Conservation (phyloP, 768 basidiomycete genomes). For the Tricholoma saponaceum region DNA sequence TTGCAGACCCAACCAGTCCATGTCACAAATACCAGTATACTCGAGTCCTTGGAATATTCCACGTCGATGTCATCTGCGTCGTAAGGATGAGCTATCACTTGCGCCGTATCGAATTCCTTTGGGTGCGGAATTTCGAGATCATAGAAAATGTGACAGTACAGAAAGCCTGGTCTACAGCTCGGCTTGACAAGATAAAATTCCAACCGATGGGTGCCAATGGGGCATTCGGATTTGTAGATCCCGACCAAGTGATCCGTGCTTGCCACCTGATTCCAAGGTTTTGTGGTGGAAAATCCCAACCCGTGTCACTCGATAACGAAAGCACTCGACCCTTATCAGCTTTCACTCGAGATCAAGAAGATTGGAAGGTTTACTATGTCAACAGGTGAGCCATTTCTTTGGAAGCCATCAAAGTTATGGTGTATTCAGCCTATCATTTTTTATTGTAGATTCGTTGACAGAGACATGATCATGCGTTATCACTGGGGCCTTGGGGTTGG, state of each 20-base stretch:
- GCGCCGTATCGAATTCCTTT: conserved; percentile 20
- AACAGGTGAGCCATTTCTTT: no score
- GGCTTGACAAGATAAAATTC: conserved; percentile 19
- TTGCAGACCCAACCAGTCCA: conserved; percentile 1
- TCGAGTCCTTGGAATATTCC: conserved; percentile 19
- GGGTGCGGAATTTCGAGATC: conserved; percentile 19
- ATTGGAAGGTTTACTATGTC: no score
- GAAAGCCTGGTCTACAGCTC: conserved; percentile 3
- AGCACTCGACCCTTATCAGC: no score
- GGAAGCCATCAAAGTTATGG: no score
- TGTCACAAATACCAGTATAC: conserved; percentile 33
- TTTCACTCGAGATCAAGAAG: no score
- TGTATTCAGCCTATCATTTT: no score
- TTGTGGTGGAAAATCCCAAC: no score
- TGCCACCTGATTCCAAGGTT: conserved; percentile 33
- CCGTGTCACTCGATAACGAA: no score
- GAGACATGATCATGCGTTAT: no score
- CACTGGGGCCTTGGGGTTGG: no score
- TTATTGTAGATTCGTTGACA: no score
- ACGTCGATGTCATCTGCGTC: conserved; percentile 7
- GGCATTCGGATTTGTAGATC: conserved; percentile 35
- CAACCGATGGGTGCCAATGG: conserved; percentile 10
- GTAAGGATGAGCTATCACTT: background rate
- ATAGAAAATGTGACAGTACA: background rate
- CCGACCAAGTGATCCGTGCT: conserved; percentile 22